Evolutionary conservation across 805 yeast species (phyloP), one percentile per base, ranked within the genome.

Genomic region (Zygoascus biomembranicola): DNA sequence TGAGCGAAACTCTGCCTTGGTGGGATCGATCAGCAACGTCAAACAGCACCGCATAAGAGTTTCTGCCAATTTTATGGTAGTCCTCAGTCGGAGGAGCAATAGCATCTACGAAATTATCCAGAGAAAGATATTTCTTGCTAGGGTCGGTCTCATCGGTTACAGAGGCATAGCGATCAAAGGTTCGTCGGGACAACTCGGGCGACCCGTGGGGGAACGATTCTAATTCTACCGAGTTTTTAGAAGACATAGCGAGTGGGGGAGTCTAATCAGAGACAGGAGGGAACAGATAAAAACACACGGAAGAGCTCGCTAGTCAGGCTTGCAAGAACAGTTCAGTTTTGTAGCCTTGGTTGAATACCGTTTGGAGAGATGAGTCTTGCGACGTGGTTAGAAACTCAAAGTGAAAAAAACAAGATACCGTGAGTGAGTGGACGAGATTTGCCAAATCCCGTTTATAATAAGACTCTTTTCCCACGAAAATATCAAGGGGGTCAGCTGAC

Each of bases 1-100:
- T 67, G 49, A 82, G 73, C 28, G 79, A 76, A 49, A 88, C 74
- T 55, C 76, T 82, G 8, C 97, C 97, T 59, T 80, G 79, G 53
- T 76, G 73, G 42, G 77, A 74, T 55, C 79, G 79, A 70, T 92
- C 98, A 14, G 96, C 88, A 28, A 89, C 81, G 53, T 85, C 74
- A 65, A 86, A 92, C 49, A 92, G 80, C 56, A 90, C 76, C 5
- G 85, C 86, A 66, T 80, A 81, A 3, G 85, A 77, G 58, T 81
- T 75, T 11, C 79, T 71, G 14, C 82, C 76, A 51, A 82, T 75
- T 59, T 75, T 75, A 58, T 77, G 76, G 60, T 78, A 75, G 63
- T 77, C 77, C 60, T 73, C 74, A 50, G 67, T 57, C 11, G 69
- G 66, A 35, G 77, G 77, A 2, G 76, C 76, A 43, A 77, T 62